Evolutionary conservation across 805 yeast species (phyloP).

Genomic region (Kodamaea kaohsiungensis): DNA sequence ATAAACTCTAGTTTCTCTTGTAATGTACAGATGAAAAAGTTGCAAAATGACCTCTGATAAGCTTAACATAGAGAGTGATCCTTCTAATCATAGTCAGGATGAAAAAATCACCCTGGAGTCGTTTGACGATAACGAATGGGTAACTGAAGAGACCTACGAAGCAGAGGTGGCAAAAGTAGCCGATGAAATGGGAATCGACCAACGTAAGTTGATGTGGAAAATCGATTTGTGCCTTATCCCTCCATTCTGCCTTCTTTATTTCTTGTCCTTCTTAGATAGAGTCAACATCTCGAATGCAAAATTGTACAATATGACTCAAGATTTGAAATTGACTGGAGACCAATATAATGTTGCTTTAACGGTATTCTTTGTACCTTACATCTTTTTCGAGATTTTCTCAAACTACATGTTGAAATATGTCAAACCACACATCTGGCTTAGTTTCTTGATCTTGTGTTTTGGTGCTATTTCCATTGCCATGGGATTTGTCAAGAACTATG

Average conservation of each 20-base stretch:
- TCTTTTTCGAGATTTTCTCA: slow-evolving; percentile 63
- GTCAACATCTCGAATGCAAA: slow-evolving; percentile 83
- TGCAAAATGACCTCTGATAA: neutral
- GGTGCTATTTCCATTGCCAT: slow-evolving; percentile 65
- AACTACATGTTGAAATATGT: slow-evolving; percentile 60
- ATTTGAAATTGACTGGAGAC: slow-evolving; percentile 53
- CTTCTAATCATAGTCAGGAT: neutral
- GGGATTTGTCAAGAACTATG: slow-evolving; percentile 60
- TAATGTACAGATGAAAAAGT: neutral
- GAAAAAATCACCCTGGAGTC: neutral
- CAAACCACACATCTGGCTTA: slow-evolving; percentile 66
- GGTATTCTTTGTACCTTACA: slow-evolving; percentile 71
- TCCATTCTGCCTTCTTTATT: slow-evolving; percentile 72
- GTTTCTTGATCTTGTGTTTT: slow-evolving; percentile 58
- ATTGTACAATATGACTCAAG: slow-evolving; percentile 63
- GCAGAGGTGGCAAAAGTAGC: slow-evolving; percentile 24
- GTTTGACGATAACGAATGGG: neutral
- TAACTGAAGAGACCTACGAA: slow-evolving; percentile 7
- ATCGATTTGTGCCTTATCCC: slow-evolving; percentile 71
- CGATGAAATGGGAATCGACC: slow-evolving; percentile 47
- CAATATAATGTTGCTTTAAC: slow-evolving; percentile 68
- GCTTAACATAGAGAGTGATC: slow-evolving; percentile 1
- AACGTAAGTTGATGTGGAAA: slow-evolving; percentile 58
- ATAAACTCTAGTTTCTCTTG: neutral
- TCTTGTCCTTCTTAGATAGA: slow-evolving; percentile 77